Conservation (phyloP, 2,329 filamentous ascomycete genomes). For the Scedosporium apiospermum region DNA sequence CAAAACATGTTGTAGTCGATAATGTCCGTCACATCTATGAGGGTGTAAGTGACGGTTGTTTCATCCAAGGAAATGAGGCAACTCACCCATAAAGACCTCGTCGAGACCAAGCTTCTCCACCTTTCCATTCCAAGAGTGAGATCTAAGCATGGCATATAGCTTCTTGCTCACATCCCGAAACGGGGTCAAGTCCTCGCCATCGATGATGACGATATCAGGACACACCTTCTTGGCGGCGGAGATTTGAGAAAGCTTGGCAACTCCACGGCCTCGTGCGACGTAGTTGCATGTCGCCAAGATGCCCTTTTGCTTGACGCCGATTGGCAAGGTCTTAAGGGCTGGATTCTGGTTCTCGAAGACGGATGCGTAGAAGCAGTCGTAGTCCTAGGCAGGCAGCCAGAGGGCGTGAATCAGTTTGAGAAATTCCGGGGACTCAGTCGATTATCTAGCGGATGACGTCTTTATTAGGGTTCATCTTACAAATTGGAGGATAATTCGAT, state of each 20-base stretch:
- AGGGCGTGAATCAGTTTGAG: constrained; percentile 6
- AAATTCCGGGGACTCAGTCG: constrained; percentile 6
- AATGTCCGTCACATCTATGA: constrained; percentile 76
- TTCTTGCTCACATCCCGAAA: constrained; percentile 83
- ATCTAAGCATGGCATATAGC: constrained; percentile 63
- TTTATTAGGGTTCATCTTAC: constrained; percentile 34
- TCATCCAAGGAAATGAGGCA: neutral
- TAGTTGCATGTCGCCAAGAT: constrained; percentile 94
- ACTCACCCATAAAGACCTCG: constrained; percentile 54
- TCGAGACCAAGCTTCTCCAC: constrained; percentile 84
- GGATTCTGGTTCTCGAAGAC: constrained; percentile 79
- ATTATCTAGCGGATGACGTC: neutral
- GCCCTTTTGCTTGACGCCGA: constrained; percentile 87
- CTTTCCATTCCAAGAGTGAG: constrained; percentile 67
- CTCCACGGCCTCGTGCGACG: constrained; percentile 63
- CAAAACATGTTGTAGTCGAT: constrained; percentile 70
- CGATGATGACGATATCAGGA: constrained; percentile 74
- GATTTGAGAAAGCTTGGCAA: constrained; percentile 79
- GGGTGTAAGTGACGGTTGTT: constrained; percentile 29
- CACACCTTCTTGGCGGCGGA: constrained; percentile 70
- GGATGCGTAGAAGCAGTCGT: constrained; percentile 91
- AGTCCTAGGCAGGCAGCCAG: constrained; percentile 43
- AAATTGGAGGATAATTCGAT: constrained; percentile 71
- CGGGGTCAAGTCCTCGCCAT: constrained; percentile 76
- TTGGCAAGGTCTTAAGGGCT: constrained; percentile 57